Base-by-base conservation (phyloP, 106 monocot genomes). In the Acorus calamus region DNA sequence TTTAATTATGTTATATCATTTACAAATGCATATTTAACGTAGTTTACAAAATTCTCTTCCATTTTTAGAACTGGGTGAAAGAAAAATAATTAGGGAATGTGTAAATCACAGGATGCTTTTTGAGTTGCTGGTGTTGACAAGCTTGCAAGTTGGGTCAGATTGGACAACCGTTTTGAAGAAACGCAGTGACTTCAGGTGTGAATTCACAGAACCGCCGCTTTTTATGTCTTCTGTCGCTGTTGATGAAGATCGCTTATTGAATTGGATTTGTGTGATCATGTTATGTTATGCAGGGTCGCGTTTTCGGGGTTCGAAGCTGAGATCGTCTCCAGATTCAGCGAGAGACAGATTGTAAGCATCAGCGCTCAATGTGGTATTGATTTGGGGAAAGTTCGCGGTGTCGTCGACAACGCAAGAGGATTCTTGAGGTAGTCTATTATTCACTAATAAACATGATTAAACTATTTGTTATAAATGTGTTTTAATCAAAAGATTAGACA, bases 271-370 rank as follows among this genome's bases (percentile, higher is more conserved):
- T 28, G 28, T 28, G 28, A 28, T 28, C 28, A 28, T 28, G 28
- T 28, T 28, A 28, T 28, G 28, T 28, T 28, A 28, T 75, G 13
- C 80, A 85, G 85, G 61, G 53, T 58, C 57, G 87, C 83, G 10
- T 83, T 87, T 69, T 70, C 77, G 61, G 87, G 71, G 52, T 87
- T 87, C 66, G 80, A 83, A 56, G 80, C 74, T 42, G 83, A 80
- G 47, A 47, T 11, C 7, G 74, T 87, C 11, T 59, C 83, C 49
- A 69, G 66, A 48, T 87, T 80, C 65, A 83, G 74, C 45, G 87
- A 83, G 65, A 87, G 43, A 52, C 73, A 69, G 42, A 83, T 83
- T 53, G 61, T 62, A 44, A 69, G 66, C 42, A 77, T 87, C 46
- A 74, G 80, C 59, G 53, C 69, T 43, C 69, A 87, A 2, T 66